These are phyloP conservation scores for Apium graveolens DNA, from an alignment of 129 eudicot species.

Conservation along the genomic window DNA sequence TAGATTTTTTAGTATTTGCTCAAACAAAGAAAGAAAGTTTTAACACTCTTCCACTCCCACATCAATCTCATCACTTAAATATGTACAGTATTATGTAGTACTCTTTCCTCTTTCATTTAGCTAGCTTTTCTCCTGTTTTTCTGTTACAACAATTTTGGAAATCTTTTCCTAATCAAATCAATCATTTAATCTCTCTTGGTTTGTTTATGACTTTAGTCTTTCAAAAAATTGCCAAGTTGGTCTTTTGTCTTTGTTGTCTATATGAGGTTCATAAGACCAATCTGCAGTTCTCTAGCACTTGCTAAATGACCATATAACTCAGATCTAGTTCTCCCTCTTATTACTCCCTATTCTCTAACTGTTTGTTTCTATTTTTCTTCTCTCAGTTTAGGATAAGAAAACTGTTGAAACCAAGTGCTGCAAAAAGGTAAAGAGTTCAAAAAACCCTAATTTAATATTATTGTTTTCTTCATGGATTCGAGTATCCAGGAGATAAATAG, in stretches of 20 bases:
- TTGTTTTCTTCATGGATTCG: constrained; percentile 36
- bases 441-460: background rate
- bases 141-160: constrained; percentile 19
- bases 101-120: background rate
- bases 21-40: constrained; percentile 20
- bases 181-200: background rate
- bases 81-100: background rate
- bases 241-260: background rate
- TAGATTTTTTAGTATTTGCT: constrained; percentile 16
- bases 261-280: background rate
- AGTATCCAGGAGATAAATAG: constrained; percentile 25
- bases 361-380: background rate
- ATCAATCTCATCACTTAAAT: constrained; percentile 15
- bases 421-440: constrained; percentile 8
- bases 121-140: constrained; percentile 4
- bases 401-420: constrained; percentile 21
- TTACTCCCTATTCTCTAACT: background rate
- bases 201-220: background rate
- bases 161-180: constrained; percentile 4
- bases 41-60: constrained; percentile 12
- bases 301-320: background rate
- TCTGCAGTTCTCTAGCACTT: background rate
- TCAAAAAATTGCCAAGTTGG: background rate
- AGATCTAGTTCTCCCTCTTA: background rate
- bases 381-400: constrained; percentile 9